Percentiles rank a stretch among this genome's conserved stretches.
Conservation (phyloP, 352 stramenopile species). For the Elongisporangium prolatum region DNA sequence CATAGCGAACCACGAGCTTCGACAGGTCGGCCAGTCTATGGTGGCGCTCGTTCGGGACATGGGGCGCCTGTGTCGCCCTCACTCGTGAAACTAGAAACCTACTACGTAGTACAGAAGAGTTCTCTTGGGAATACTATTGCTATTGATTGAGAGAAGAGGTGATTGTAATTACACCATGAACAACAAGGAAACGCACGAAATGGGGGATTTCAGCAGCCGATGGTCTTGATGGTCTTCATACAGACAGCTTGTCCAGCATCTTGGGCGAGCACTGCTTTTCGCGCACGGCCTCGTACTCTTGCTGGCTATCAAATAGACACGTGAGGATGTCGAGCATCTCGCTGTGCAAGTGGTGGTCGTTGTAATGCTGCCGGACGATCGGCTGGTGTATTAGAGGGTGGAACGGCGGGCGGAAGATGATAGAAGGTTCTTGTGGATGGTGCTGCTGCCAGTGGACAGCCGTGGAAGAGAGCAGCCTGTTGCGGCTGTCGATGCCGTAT, state of each 20-base stretch:
- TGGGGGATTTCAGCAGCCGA: not conserved
- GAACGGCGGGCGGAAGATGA: not conserved
- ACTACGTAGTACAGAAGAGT: not conserved
- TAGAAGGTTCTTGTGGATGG: not conserved
- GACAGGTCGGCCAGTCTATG: constrained; percentile 37
- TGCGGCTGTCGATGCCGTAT: not conserved
- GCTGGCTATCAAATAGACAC: not conserved
- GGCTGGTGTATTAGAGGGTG: not conserved
- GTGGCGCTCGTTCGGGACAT: constrained; percentile 54
- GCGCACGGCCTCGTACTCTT: not conserved
- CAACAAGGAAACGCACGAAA: not conserved
- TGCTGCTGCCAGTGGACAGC: not conserved
- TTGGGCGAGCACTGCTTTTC: not conserved
- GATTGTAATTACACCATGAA: too few species aligned
- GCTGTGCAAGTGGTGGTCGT: not conserved
- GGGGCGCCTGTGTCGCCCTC: constrained; percentile 24
- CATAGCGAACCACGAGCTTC: constrained; percentile 32
- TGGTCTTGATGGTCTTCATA: not conserved
- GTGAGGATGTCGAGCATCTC: not conserved
- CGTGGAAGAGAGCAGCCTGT: not conserved
- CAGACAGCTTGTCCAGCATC: not conserved
- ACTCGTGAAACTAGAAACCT: not conserved
- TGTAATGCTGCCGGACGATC: not conserved
- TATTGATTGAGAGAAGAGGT: not conserved
- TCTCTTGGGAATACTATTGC: not conserved